Evolutionary conservation across 495 filamentous ascomycete species (phyloP), one percentile per base, ranked within the genome.

Genomic region (Daldinia grandis): DNA sequence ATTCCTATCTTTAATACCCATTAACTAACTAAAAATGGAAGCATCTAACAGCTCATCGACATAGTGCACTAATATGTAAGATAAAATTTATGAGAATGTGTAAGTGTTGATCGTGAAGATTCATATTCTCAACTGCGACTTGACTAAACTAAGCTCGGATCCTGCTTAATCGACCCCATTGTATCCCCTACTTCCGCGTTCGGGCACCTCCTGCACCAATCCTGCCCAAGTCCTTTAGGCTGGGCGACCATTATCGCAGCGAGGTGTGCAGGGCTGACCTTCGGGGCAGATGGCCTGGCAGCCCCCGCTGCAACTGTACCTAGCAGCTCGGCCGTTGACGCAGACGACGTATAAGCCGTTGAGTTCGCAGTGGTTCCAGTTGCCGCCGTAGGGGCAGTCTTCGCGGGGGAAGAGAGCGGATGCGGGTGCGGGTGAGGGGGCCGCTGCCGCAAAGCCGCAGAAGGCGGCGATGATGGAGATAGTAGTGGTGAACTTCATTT

Each of bases 351-450:
- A 62, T 15, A 25, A 35, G 19, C 28, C 44, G 19, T 19, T 21
- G 44, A 37, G 19, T 6, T 51, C 30, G 59, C 59, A 62, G 44
- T 49, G 17, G 44, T 37, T 27, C 44, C 42, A 62, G 28, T 49
- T 62, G 21, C 44, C 42, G 30, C 47, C 59, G 30, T 53, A n/a
- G 44, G 44, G n/a, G 42, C 58, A 61, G 38, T 60, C 24, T n/a
- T 47, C 28, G 15, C n/a, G 28, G 12, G 27, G 51, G 27, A 51
- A 15, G 0, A 28, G 17, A 19, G 9, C 47, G 14, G 47, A 28
- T 10, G 25, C 25, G 25, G 14, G 25, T 2, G 14, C 58, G 5
- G 51, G 27, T 4, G 28, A 25, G 5, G 31, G 19, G 8, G 30
- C 15, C 1, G 49, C 47, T 19, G 49, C 15, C 12, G 49, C 31